Conservation (phyloP, 805 yeast genomes). For the Torulaspora delbrueckii region DNA sequence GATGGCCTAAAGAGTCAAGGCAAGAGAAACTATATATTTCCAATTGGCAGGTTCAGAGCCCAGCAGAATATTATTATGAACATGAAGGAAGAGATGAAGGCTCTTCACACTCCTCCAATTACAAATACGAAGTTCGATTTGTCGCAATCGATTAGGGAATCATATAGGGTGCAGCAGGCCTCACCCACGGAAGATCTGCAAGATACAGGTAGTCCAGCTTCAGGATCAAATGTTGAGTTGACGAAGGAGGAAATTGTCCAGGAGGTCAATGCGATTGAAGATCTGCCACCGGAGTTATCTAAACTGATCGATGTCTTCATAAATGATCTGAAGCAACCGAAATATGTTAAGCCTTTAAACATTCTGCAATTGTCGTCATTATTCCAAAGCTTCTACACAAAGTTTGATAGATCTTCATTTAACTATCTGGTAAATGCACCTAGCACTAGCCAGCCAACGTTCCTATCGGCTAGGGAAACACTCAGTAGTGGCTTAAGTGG, state of each 20-base stretch:
- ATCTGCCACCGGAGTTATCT: constrained; percentile 28
- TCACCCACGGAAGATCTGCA: constrained; percentile 10
- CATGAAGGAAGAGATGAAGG: constrained; percentile 9
- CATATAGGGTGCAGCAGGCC: constrained; percentile 17
- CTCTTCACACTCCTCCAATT: constrained; percentile 33
- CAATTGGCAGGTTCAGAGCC: not conserved
- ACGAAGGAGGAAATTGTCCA: constrained; percentile 26
- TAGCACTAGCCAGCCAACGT: constrained; percentile 10
- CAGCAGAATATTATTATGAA: not conserved
- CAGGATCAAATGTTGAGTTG: constrained; percentile 12
- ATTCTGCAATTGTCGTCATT: constrained; percentile 29
- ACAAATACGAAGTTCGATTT: constrained; percentile 26
- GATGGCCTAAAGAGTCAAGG: not conserved
- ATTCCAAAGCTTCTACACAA: constrained; percentile 31
- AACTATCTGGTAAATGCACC: constrained; percentile 19
- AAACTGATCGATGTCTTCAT: constrained; percentile 29
- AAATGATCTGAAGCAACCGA: constrained; percentile 34
- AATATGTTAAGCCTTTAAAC: constrained; percentile 30
- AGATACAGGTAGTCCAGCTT: constrained; percentile 7
- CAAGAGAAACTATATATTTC: not conserved
- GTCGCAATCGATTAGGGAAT: constrained; percentile 26
- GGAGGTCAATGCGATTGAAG: constrained; percentile 15
- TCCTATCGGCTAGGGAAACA: constrained; percentile 28
- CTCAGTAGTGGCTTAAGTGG: constrained; percentile 35
- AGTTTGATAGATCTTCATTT: constrained; percentile 31